phyloP scores from a whole-genome alignment of 164 flowering plant species.

The Liquidambar formosana region DNA sequence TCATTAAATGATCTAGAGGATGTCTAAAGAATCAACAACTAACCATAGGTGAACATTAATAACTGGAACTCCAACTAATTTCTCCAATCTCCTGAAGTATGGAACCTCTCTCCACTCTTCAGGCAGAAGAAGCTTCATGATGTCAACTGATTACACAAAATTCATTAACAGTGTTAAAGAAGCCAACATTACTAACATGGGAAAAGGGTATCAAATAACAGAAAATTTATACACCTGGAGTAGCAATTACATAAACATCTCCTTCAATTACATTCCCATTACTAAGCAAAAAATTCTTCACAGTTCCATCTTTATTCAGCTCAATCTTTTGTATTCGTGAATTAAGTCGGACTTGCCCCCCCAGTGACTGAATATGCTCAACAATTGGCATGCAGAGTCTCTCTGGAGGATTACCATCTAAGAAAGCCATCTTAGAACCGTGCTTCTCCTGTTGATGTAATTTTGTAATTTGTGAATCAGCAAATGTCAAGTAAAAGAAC shows the following conservation, averaged over 20 bases:
- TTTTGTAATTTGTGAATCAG: slow-evolving; percentile 3
- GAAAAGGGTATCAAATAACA: not conserved
- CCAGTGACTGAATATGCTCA: slow-evolving; percentile 73
- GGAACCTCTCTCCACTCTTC: slow-evolving; percentile 81
- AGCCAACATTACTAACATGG: not conserved
- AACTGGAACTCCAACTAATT: slow-evolving; percentile 96
- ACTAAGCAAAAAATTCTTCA: slow-evolving; percentile 61
- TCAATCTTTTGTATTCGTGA: slow-evolving; percentile 82
- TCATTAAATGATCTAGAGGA: not conserved
- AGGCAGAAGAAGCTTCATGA: slow-evolving; percentile 88
- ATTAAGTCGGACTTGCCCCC: slow-evolving; percentile 84
- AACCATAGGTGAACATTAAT: slow-evolving; percentile 98
- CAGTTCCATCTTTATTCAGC: slow-evolving; percentile 76
- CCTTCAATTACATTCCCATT: slow-evolving; percentile 69
- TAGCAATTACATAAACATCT: slow-evolving; percentile 89
- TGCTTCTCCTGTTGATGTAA: slow-evolving; percentile 73
- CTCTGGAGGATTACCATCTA: slow-evolving; percentile 98
- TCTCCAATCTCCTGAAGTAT: slow-evolving; percentile 84
- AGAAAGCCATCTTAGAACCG: slow-evolving; percentile 99
- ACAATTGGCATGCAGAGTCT: slow-evolving; percentile 94
- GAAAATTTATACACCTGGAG: slow-evolving; percentile 65
- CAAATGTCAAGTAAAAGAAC: not conserved
- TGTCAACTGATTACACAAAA: slow-evolving; percentile 64
- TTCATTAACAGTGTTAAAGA: slow-evolving; percentile 10
- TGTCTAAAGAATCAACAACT: slow-evolving; percentile 26